Percentiles rank a stretch among this genome's conserved stretches.
Evolutionary conservation across 2,329 filamentous ascomycete genomes (phyloP).

Genomic region (Sporothrix protearum): DNA sequence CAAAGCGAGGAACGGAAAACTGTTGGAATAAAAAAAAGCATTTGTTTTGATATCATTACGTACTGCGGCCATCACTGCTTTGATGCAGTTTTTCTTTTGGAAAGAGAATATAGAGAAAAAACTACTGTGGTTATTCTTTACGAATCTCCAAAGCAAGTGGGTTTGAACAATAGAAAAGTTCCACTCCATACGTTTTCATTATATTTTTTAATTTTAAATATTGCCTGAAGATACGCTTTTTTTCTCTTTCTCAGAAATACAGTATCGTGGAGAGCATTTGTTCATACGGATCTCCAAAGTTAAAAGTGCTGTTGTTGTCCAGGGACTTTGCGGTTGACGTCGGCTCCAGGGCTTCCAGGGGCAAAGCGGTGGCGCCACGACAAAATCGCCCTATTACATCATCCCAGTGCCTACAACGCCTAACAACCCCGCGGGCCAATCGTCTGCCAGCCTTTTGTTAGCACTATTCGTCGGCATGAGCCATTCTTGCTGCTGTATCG

Average conservation of each 20-base stretch:
- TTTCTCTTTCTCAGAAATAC: too few species aligned
- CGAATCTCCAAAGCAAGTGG: too few species aligned
- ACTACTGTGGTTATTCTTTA: too few species aligned
- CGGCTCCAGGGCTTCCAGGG: neutral
- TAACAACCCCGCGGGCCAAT: constrained; percentile 1
- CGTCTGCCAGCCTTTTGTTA: neutral
- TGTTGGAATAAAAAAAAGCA: constrained; percentile 5
- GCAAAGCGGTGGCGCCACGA: neutral
- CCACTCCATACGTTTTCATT: too few species aligned
- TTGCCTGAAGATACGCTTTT: too few species aligned
- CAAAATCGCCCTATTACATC: constrained; percentile 9
- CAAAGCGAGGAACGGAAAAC: constrained; percentile 3
- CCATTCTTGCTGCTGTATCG: neutral
- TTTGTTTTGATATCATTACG: neutral
- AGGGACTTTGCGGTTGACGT: neutral
- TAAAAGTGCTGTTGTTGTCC: neutral
- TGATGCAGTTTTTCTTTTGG: too few species aligned
- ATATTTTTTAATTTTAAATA: too few species aligned
- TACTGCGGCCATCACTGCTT: neutral
- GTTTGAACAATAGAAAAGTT: too few species aligned
- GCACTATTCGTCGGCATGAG: neutral
- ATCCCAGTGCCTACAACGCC: neutral
- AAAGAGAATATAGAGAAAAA: too few species aligned
- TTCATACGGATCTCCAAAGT: too few species aligned
- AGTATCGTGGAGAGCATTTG: too few species aligned